These are phyloP conservation scores for Crepidotus variabilis DNA, from an alignment of 768 basidiomycete genomes.

Conservation along the genomic window DNA sequence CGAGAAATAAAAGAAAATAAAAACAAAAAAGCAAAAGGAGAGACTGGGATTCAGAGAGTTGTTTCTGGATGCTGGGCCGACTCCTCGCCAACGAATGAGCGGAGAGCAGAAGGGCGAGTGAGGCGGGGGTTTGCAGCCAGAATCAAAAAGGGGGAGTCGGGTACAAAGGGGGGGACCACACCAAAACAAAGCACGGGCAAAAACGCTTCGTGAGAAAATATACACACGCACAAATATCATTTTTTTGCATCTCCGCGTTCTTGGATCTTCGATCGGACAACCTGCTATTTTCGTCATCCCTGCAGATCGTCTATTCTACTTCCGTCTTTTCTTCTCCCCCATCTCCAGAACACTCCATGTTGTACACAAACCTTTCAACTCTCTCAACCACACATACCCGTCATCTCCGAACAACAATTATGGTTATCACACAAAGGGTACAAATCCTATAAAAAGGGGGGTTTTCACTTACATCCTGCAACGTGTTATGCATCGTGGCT, in stretches of 20 bases:
- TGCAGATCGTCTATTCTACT: background rate
- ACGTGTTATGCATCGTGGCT: constrained; percentile 39
- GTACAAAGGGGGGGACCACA: constrained; percentile 2
- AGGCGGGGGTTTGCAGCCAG: no score
- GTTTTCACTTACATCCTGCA: constrained; percentile 20
- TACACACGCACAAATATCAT: background rate
- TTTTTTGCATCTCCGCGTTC: background rate
- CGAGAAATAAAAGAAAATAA: constrained; percentile 24
- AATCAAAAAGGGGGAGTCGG: constrained; percentile 5
- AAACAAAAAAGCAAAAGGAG: constrained; percentile 26
- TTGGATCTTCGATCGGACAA: background rate
- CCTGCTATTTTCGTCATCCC: background rate
- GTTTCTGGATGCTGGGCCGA: constrained; percentile 4
- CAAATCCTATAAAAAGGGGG: background rate
- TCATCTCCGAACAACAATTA: background rate
- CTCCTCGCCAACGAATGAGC: constrained; percentile 5
- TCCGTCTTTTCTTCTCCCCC: background rate
- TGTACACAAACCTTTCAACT: background rate
- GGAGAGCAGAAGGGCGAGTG: background rate
- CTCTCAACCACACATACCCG: background rate
- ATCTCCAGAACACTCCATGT: background rate
- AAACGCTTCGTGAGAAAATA: background rate
- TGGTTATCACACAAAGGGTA: no score
- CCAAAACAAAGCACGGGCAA: constrained; percentile 1
- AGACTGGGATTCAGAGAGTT: constrained; percentile 11